These are phyloP conservation scores for Entomortierella beljakovae DNA, from an alignment of 192 early-diverging fungal genomes.

Conservation along the genomic window DNA sequence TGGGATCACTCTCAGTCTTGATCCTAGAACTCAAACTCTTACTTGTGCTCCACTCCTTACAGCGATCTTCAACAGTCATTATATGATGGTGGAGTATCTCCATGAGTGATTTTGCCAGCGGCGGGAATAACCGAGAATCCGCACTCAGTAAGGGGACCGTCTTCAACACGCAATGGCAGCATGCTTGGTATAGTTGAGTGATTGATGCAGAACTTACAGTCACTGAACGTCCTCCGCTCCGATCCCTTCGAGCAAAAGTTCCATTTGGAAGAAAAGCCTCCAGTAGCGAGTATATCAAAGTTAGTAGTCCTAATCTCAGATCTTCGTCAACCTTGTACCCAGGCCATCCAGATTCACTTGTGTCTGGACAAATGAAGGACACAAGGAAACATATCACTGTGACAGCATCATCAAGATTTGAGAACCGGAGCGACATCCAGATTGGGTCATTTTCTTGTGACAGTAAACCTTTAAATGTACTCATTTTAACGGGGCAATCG, in stretches of 20 bases:
- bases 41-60: slow-evolving; percentile 14
- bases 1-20: neutral
- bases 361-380: slow-evolving; percentile 13
- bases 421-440: slow-evolving; percentile 30
- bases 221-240: neutral
- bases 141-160: slow-evolving; percentile 2
- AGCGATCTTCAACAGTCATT: slow-evolving; percentile 28
- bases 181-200: slow-evolving; percentile 28
- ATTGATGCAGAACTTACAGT: slow-evolving; percentile 8
- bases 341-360: slow-evolving; percentile 6
- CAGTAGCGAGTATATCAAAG: slow-evolving; percentile 1
- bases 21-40: neutral
- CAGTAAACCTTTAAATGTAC: slow-evolving; percentile 11
- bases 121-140: neutral
- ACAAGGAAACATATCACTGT: slow-evolving; percentile 21
- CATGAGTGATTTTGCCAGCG: slow-evolving; percentile 9
- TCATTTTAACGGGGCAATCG: slow-evolving; percentile 23
- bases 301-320: slow-evolving; percentile 2
- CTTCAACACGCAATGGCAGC: slow-evolving; percentile 21
- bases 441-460: slow-evolving; percentile 20
- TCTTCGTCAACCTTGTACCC: slow-evolving; percentile 18
- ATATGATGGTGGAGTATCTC: slow-evolving; percentile 24
- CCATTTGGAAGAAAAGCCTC: slow-evolving; percentile 11
- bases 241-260: neutral
- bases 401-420: slow-evolving; percentile 18